Base-by-base conservation (phyloP, 352 stramenopile genomes). In the Pilasporangium apinafurcum region DNA sequence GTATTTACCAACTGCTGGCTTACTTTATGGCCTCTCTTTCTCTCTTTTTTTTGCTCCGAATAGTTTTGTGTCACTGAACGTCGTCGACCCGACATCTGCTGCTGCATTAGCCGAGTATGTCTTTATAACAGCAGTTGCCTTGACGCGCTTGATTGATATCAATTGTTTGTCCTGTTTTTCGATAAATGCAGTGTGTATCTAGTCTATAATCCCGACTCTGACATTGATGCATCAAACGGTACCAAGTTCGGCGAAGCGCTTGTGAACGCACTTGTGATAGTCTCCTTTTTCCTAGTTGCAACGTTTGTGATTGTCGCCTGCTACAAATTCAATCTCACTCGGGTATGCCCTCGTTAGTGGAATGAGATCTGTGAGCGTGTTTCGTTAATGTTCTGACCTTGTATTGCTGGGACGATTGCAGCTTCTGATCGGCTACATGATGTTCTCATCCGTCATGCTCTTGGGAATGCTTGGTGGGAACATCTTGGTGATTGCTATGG, bases 281-380 rank as follows among this genome's bases (percentile, higher is more conserved):
- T 96, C 21, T 80, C 71, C 20, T 88, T 96, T 33, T 95, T 96
- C 35, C 63, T 89, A 9, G 68, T 89, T 36, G 82, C 83, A 33
- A 96, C 87, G 24, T 95, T 96, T 37, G 65, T 93, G 7, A 95
- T 96, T 48, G 86, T 95, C 14, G 75, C 83, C 33, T 90, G 84
- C 55, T 96, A 96, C 72, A 95, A 95, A 40, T 92, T 87, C 56
- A 91, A 93, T 48, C 90, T 91, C 48, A 89, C 77, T 28, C 75
- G 58, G 43, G 84, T 92, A 25, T 16, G 41, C 32, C 39, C 4
- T 37, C 33, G 17, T 6, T 8, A 32, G 25, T 9, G 45, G 18
- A 10, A 10, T n/a, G 17, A 44, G 3, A 48, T 18, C 21, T 38
- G 35, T 16, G 12, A 1, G 1, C 26, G 5, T 29, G 44, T 28